A percentile compares a stretch with the other conserved stretches of the same genome.
These are phyloP conservation scores for Plasmodium fragile DNA, from an alignment of 169 alveolate species.

Conservation along the genomic window DNA sequence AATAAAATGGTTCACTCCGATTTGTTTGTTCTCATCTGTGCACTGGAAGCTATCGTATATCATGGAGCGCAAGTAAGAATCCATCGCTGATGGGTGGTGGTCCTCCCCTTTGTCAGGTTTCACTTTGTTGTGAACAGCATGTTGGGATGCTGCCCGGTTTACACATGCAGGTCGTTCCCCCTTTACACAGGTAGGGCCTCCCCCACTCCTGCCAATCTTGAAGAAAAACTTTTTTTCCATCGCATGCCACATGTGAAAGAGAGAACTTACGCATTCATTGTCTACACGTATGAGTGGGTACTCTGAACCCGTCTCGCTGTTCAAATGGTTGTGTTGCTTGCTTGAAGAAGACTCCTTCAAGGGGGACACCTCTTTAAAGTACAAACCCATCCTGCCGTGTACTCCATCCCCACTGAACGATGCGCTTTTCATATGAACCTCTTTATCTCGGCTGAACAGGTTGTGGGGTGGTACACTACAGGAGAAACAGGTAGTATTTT, in stretches of 20 bases:
- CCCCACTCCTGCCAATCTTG: background rate
- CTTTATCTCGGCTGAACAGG: background rate
- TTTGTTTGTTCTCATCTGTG: constrained; percentile 3
- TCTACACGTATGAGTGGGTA: constrained; percentile 41
- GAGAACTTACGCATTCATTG: constrained; percentile 29
- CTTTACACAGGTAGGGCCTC: background rate
- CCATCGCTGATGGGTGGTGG: constrained; percentile 3
- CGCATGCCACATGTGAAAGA: constrained; percentile 65
- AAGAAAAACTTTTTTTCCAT: constrained; percentile 39
- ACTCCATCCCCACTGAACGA: background rate
- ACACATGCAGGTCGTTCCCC: background rate
- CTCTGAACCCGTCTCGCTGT: background rate
- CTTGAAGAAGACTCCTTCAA: background rate
- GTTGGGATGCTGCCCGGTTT: background rate
- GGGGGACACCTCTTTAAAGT: background rate
- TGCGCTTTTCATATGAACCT: background rate
- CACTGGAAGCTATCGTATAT: constrained; percentile 20
- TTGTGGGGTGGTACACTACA: background rate
- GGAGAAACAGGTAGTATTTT: background rate
- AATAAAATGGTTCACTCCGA: constrained; percentile 27
- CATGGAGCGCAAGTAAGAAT: constrained; percentile 22
- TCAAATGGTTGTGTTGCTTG: background rate
- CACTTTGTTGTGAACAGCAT: background rate
- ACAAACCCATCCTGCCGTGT: background rate
- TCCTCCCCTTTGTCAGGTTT: background rate